phyloP scores from a whole-genome alignment of 2,329 filamentous ascomycete genomes.

The Clarireedia homoeocarpa region DNA sequence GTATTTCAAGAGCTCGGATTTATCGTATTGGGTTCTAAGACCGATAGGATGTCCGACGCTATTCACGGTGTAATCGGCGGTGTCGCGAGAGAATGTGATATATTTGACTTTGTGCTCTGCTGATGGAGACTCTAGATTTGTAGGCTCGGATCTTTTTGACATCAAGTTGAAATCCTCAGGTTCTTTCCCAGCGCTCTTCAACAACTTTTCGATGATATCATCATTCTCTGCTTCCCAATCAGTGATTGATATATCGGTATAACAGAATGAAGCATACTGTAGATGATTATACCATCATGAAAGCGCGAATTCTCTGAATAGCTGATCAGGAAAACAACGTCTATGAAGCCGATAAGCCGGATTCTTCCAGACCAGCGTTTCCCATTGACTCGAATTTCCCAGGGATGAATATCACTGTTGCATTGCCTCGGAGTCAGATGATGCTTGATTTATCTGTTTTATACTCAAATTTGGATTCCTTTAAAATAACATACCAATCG shows the following conservation, averaged over 20 bases:
- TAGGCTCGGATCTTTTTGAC: neutral
- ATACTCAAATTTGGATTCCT: neutral
- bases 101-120: constrained; percentile 6
- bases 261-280: constrained; percentile 3
- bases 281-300: constrained; percentile 24
- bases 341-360: constrained; percentile 31
- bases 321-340: constrained; percentile 30
- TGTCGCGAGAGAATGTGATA: constrained; percentile 9
- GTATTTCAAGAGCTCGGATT: constrained; percentile 4
- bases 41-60: constrained; percentile 11
- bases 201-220: constrained; percentile 8
- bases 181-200: neutral
- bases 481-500: constrained; percentile 22
- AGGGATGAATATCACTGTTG: constrained; percentile 29
- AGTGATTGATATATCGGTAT: neutral
- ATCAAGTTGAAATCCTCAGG: neutral
- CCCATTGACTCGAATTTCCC: constrained; percentile 30
- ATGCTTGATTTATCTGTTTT: neutral
- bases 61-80: constrained; percentile 4
- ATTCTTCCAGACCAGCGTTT: constrained; percentile 29
- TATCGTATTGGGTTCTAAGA: constrained; percentile 9
- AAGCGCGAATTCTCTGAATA: constrained; percentile 29
- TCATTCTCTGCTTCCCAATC: constrained; percentile 11
- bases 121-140: neutral
- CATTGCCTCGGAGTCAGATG: neutral